Percentiles rank a stretch among this genome's conserved stretches.
These are phyloP conservation scores for Saccharomycodes ludwigii DNA, from an alignment of 805 yeast species.

Conservation along the genomic window DNA sequence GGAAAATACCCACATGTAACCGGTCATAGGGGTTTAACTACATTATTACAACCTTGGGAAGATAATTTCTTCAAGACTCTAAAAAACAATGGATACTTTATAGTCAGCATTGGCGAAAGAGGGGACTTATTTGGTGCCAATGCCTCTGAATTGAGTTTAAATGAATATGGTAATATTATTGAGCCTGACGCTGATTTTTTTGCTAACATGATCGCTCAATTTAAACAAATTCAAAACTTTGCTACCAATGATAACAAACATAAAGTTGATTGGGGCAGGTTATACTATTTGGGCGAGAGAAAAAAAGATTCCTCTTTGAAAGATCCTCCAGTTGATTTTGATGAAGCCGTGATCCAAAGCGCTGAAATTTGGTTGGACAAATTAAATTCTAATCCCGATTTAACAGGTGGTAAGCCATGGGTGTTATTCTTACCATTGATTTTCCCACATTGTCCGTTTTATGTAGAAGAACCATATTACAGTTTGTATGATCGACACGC, in stretches of 20 bases:
- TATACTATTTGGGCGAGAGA: slow-evolving; percentile 7
- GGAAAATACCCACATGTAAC: slow-evolving; percentile 10
- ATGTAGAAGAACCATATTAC: slow-evolving; percentile 11
- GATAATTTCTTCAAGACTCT: slow-evolving; percentile 10
- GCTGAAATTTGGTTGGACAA: slow-evolving; percentile 10
- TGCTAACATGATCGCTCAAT: too few relatives aligned
- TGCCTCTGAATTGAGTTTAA: slow-evolving; percentile 8
- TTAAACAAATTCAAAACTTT: too few relatives aligned
- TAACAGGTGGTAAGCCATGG: slow-evolving; percentile 10
- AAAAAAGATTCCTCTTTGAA: too few relatives aligned
- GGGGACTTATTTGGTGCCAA: slow-evolving; percentile 8
- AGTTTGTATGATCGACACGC: slow-evolving; percentile 8
- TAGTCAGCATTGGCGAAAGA: slow-evolving; percentile 8
- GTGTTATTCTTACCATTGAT: slow-evolving; percentile 9
- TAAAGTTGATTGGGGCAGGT: slow-evolving; percentile 8
- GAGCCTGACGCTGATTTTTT: slow-evolving; percentile 4
- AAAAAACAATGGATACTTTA: slow-evolving; percentile 9
- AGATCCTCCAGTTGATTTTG: slow-evolving; percentile 7
- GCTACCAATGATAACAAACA: neutral
- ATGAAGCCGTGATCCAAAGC: slow-evolving; percentile 9
- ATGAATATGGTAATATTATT: slow-evolving; percentile 10
- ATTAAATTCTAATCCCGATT: too few relatives aligned
- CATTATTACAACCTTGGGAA: slow-evolving; percentile 8
- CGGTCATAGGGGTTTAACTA: slow-evolving; percentile 8
- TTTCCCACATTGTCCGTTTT: slow-evolving; percentile 12